Evolutionary conservation across 768 basidiomycete genomes (phyloP).

Genomic region (Mrakia frigida): DNA sequence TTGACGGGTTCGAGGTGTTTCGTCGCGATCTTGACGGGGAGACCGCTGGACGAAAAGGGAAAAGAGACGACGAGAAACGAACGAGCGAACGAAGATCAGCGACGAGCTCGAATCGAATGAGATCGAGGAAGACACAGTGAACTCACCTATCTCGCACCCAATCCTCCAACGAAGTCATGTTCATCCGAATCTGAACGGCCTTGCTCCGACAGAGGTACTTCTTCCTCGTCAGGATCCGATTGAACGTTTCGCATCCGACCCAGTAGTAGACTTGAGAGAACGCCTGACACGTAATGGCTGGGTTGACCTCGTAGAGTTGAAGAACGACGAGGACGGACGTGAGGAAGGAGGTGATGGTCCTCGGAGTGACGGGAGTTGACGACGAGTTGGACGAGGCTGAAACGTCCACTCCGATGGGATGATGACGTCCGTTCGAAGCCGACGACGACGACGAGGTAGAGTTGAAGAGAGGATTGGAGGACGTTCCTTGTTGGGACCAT

Average conservation of each 20-base stretch:
- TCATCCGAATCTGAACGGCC: conserved; percentile 84
- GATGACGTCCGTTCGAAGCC: no score
- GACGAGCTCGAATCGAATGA: background rate
- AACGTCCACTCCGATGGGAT: background rate
- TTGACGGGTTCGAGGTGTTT: conserved; percentile 74
- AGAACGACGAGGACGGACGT: conserved; percentile 79
- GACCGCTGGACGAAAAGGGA: conserved; percentile 51
- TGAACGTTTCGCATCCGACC: conserved; percentile 84
- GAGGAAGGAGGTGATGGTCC: conserved; percentile 68
- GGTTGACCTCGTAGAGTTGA: conserved; percentile 77
- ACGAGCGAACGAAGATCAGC: background rate
- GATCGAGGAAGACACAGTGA: background rate
- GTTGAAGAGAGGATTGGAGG: background rate
- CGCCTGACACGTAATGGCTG: conserved; percentile 76
- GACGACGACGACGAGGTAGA: background rate
- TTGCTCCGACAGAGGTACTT: conserved; percentile 87
- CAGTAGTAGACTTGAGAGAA: conserved; percentile 99
- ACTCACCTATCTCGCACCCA: conserved; percentile 59
- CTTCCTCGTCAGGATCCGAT: conserved; percentile 79
- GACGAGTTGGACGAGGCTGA: background rate
- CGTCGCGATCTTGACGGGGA: conserved; percentile 69
- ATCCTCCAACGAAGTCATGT: conserved; percentile 76
- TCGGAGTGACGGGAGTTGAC: conserved; percentile 39
- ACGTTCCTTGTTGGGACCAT: background rate
- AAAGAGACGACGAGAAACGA: background rate